These are phyloP conservation scores for Kurtzmaniella natalensis DNA, from an alignment of 1,139 yeast species.

Conservation along the genomic window DNA sequence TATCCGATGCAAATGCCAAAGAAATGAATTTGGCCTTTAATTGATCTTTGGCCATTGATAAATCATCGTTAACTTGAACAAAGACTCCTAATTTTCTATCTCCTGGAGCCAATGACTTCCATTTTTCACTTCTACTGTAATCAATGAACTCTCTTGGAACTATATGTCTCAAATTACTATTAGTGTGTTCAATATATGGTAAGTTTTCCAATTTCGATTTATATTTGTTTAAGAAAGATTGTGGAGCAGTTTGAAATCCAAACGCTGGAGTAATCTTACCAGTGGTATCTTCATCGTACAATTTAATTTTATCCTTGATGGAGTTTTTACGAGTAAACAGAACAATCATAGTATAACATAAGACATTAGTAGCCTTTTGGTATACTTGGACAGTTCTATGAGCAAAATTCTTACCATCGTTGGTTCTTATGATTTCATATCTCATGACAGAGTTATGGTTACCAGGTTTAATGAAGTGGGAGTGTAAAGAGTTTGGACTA, in stretches of 20 bases:
- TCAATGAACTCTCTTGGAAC: constrained; percentile 27
- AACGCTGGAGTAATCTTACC: constrained; percentile 21
- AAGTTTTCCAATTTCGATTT: constrained; percentile 25
- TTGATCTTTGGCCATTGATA: constrained; percentile 20
- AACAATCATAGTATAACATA: constrained; percentile 30
- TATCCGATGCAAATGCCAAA: constrained; percentile 20
- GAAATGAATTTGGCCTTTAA: constrained; percentile 17
- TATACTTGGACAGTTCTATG: constrained; percentile 33
- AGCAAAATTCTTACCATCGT: constrained; percentile 34
- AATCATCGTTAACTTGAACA: constrained; percentile 28
- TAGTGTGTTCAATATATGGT: constrained; percentile 24
- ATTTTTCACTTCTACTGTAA: constrained; percentile 6
- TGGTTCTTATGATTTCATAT: constrained; percentile 30
- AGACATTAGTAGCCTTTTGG: constrained; percentile 25
- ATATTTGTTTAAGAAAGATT: constrained; percentile 28
- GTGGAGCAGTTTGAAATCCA: constrained; percentile 29
- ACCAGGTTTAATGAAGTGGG: constrained; percentile 40
- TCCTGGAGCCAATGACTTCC: constrained; percentile 20
- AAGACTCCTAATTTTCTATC: constrained; percentile 30
- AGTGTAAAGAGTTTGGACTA: constrained; percentile 37
- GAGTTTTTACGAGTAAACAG: constrained; percentile 33
- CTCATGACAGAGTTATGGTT: constrained; percentile 24
- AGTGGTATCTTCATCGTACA: constrained; percentile 5
- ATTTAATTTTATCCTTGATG: constrained; percentile 13
- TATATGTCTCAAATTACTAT: constrained; percentile 28